phyloP scores from a whole-genome alignment of 2,329 filamentous ascomycete species.

The Chrysosporium keratinophilum region DNA sequence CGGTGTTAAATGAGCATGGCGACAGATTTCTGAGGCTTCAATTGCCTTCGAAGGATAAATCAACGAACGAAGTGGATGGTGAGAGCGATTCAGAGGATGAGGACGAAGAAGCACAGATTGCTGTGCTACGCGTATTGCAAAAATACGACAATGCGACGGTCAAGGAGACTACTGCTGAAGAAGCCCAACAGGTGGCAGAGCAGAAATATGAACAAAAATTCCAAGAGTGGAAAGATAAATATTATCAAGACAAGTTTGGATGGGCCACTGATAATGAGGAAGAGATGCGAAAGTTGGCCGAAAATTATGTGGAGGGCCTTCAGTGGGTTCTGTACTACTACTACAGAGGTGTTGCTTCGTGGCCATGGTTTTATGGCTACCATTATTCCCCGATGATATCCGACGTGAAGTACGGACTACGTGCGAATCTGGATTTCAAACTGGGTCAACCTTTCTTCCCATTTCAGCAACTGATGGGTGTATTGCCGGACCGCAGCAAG shows the following conservation, averaged over 20 bases:
- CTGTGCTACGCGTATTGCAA: conserved; percentile 73
- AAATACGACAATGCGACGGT: conserved; percentile 85
- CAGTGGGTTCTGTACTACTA: conserved; percentile 99
- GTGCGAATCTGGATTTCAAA: conserved; percentile 80
- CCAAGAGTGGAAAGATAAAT: conserved; percentile 82
- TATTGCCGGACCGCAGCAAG: conserved; percentile 93
- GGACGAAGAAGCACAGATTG: conserved; percentile 71
- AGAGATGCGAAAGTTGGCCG: conserved; percentile 69
- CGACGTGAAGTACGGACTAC: conserved; percentile 79
- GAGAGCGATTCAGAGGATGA: conserved; percentile 57
- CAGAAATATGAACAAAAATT: conserved; percentile 87
- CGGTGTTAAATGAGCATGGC: conserved; percentile 52
- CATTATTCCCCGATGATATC: conserved; percentile 98
- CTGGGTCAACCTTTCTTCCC: conserved; percentile 91
- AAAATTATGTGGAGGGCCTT: conserved; percentile 94
- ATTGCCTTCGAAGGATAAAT: conserved; percentile 44
- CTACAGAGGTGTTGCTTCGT: conserved; percentile 91
- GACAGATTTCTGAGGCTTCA: conserved; percentile 56
- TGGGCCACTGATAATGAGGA: conserved; percentile 74
- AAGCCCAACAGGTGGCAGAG: conserved; percentile 68
- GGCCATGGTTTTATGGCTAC: conserved; percentile 96
- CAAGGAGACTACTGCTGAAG: conserved; percentile 65
- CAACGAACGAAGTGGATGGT: conserved; percentile 28
- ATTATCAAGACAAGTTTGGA: conserved; percentile 83
- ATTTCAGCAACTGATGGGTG: conserved; percentile 96